Percentiles rank a stretch among this genome's conserved stretches.
phyloP scores from a whole-genome alignment of 129 eudicot species.

The Flaveria trinervia region DNA sequence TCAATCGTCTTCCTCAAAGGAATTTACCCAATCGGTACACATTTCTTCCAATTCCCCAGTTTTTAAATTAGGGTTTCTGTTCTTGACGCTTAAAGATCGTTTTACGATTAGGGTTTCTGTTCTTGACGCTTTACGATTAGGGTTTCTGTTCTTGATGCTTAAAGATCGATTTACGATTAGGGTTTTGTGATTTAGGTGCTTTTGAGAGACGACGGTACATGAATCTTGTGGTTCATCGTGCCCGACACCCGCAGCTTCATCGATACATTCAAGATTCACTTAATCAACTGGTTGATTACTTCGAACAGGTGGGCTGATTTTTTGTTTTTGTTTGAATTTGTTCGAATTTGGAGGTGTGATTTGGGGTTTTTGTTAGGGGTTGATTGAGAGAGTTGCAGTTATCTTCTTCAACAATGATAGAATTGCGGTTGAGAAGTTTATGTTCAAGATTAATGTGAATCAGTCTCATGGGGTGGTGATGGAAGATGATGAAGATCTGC shows the following conservation, averaged over 20 bases:
- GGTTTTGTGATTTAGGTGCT: conserved; percentile 51
- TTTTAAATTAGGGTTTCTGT: not conserved
- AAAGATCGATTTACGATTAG: no score
- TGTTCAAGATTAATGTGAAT: conserved; percentile 69
- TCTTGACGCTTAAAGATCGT: no score
- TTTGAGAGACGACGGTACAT: conserved; percentile 80
- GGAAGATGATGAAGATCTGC: conserved; percentile 59
- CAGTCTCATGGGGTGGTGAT: conserved; percentile 58
- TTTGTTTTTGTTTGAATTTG: not conserved
- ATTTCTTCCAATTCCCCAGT: not conserved
- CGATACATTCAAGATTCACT: conserved; percentile 67
- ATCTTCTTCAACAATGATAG: conserved; percentile 49
- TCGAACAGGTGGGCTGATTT: conserved; percentile 56
- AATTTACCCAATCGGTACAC: conserved; percentile 67
- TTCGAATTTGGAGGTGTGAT: not conserved
- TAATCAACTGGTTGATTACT: conserved; percentile 51
- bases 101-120: no score
- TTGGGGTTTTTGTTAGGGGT: conserved; percentile 44
- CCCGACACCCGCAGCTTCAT: conserved; percentile 77
- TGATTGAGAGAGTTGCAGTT: conserved; percentile 84
- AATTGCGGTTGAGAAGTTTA: conserved; percentile 70
- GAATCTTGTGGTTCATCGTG: conserved; percentile 86
- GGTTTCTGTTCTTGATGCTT: not conserved
- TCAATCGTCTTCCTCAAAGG: conserved; percentile 82
- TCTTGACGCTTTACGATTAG: not conserved